Evolutionary conservation across 2,329 filamentous ascomycete genomes (phyloP).

Genomic region (Microdochium paspali): DNA sequence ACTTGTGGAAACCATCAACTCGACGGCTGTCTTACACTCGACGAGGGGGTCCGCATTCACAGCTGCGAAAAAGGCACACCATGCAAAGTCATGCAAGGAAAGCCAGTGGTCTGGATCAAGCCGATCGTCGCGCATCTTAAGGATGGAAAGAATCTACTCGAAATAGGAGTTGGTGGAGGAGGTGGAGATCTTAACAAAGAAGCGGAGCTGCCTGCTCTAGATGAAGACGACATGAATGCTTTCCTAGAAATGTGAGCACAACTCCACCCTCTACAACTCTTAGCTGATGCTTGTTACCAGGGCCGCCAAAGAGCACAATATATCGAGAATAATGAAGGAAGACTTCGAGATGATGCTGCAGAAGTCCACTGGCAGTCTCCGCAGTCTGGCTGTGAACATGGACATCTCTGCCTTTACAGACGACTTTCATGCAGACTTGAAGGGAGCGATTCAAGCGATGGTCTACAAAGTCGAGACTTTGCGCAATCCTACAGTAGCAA

Average conservation of each 20-base stretch:
- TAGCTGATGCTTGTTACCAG: not conserved
- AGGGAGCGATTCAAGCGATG: not conserved
- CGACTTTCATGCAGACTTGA: not conserved
- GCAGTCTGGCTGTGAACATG: not conserved
- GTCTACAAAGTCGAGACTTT: not conserved
- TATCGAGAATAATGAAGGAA: not conserved
- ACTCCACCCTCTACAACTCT: not conserved
- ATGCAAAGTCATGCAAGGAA: conserved; percentile 38
- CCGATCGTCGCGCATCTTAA: conserved; percentile 62
- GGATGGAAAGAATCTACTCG: conserved; percentile 54
- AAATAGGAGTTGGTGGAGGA: conserved; percentile 72
- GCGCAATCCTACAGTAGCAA: not conserved
- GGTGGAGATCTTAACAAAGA: conserved; percentile 63
- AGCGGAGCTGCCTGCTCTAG: conserved; percentile 53
- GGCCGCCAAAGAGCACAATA: conserved; percentile 4
- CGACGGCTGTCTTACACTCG: conserved; percentile 61
- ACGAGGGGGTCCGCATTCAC: conserved; percentile 59
- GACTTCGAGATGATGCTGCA: not conserved
- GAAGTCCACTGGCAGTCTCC: not conserved
- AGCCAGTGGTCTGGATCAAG: conserved; percentile 61
- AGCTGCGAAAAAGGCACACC: conserved; percentile 71
- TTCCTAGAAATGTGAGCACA: conserved; percentile 29
- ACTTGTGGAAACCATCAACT: conserved; percentile 62
- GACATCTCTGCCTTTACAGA: not conserved
- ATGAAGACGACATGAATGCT: conserved; percentile 41